These are phyloP conservation scores for Leccinum rimulosum DNA, from an alignment of 768 basidiomycete species.

Conservation along the genomic window DNA sequence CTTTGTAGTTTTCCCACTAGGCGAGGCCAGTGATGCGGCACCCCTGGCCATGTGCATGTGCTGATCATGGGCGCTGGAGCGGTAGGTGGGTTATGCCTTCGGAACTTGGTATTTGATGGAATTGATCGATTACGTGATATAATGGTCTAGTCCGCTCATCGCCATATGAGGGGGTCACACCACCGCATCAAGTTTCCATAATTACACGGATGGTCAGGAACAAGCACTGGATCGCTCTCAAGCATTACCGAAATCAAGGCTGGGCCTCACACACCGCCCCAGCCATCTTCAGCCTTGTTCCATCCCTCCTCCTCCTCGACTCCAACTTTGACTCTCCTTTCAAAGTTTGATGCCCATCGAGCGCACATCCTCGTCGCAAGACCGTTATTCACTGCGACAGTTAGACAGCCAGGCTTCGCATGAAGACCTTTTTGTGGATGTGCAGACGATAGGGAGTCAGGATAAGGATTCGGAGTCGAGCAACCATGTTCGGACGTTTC, in stretches of 20 bases:
- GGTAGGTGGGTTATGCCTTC: no score
- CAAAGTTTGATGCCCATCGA: slow-evolving; percentile 22
- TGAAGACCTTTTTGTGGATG: slow-evolving; percentile 10
- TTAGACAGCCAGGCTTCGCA: slow-evolving; percentile 1
- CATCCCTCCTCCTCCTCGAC: neutral
- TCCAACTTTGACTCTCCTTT: neutral
- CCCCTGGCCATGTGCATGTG: no score
- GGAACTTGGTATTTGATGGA: no score
- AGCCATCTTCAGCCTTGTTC: neutral
- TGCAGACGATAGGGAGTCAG: slow-evolving; percentile 14
- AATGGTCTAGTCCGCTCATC: no score
- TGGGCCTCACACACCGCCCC: neutral
- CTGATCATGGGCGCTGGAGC: no score
- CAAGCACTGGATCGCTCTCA: neutral
- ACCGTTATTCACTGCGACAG: slow-evolving; percentile 12
- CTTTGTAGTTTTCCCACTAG: no score
- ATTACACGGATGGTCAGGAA: neutral
- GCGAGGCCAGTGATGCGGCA: no score
- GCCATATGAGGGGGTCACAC: neutral
- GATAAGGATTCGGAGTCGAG: slow-evolving; percentile 25
- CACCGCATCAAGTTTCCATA: neutral
- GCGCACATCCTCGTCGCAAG: slow-evolving; percentile 10
- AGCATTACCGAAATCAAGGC: neutral
- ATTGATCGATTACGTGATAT: no score
- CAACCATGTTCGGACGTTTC: slow-evolving; percentile 12